Evolutionary conservation across 2,329 filamentous ascomycete genomes (phyloP).

Genomic region (Colletotrichum graminicola): DNA sequence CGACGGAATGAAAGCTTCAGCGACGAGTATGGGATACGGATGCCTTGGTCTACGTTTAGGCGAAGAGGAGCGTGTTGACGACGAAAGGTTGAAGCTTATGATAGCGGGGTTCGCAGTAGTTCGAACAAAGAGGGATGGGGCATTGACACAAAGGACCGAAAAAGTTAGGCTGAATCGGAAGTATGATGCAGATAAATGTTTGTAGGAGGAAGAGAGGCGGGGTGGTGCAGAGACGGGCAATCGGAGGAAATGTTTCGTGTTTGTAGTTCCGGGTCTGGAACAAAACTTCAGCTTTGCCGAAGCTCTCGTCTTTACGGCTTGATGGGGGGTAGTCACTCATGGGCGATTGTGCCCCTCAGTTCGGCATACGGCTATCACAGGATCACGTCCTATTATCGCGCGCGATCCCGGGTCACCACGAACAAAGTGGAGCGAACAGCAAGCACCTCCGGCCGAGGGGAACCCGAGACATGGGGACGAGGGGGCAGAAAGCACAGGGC

Average conservation of each 20-base stretch:
- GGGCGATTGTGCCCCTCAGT: constrained; percentile 33
- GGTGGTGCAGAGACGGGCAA: constrained; percentile 35
- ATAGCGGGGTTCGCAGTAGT: constrained; percentile 28
- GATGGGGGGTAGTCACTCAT: constrained; percentile 9
- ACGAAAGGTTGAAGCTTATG: constrained; percentile 27
- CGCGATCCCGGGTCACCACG: constrained; percentile 37
- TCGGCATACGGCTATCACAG: constrained; percentile 42
- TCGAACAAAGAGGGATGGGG: constrained; percentile 26
- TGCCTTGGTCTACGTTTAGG: background rate
- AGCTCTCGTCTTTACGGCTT: constrained; percentile 24
- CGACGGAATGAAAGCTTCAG: background rate
- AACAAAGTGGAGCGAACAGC: constrained; percentile 29
- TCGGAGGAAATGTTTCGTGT: constrained; percentile 22
- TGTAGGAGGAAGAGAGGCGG: constrained; percentile 31
- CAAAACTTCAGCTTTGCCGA: constrained; percentile 33
- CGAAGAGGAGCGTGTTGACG: constrained; percentile 12
- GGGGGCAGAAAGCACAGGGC: constrained; percentile 7
- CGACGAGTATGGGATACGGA: background rate
- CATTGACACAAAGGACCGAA: constrained; percentile 11
- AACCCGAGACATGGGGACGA: constrained; percentile 43
- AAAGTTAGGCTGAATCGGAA: background rate
- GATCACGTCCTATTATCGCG: constrained; percentile 34
- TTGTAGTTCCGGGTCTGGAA: constrained; percentile 35
- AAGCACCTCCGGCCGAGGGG: constrained; percentile 47
- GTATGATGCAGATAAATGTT: constrained; percentile 1